Base-by-base conservation (phyloP, 2,329 filamentous ascomycete species). In the Colletotrichum horii region DNA sequence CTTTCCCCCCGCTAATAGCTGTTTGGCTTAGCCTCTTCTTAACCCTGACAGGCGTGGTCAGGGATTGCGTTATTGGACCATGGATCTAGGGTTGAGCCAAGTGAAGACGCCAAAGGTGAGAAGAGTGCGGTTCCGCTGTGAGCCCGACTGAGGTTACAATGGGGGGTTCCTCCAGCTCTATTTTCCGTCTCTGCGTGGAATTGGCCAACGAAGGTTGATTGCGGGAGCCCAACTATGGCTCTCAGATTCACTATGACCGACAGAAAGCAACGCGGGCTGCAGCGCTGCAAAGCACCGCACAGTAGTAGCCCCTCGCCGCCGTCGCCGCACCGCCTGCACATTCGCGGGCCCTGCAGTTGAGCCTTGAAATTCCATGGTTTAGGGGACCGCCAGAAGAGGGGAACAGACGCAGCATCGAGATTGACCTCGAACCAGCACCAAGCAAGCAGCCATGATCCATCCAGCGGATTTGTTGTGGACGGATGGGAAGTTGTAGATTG, bases 41-140 rank as follows among this genome's bases (percentile, higher is more conserved):
- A 28, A 34, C 22, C 43, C 56, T 58, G 74, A 74, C 55, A 64
- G 70, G 64, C 70, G 64, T 48, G 70, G 70, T 16, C 70, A 58
- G 60, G 74, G 64, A 74, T 76, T 36, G 43, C 60, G 56, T 55
- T 68, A 36, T 60, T 74, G 43, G 60, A 3, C 28, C 70, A 73
- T 74, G 74, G 74, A 74, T 74, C 64, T 65, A 74, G 70, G 74
- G 69, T 58, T 52, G 70, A 58, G 36, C 32, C n/a, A 8, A n/a
- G 32, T 43, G 26, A 61, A 36, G 43, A 32, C 55, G 26, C 38
- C 38, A 30, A 38, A 32, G 55, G 60, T 69, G 56, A 66, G 61
- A 60, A 30, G 66, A 15, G 14, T 71, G 48, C 11, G 43, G 43
- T 65, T 64, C 60, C 66, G 48, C 60, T 24, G 34, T 32, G 38